Evolutionary conservation across 768 basidiomycete genomes (phyloP).

Genomic region (Pulveroboletus sp.): DNA sequence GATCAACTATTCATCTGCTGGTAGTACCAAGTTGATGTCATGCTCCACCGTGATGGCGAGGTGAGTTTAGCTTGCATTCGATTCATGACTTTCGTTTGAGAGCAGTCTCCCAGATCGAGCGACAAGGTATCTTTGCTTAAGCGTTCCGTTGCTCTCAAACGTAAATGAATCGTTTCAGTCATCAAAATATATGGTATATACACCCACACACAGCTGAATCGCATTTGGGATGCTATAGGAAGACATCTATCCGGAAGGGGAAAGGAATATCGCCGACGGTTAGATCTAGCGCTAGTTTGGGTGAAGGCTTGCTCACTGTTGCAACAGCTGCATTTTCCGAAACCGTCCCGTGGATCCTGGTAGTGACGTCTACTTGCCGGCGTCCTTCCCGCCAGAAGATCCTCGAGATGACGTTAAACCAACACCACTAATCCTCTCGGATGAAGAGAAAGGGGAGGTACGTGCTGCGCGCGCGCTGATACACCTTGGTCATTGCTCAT

Average conservation of each 20-base stretch:
- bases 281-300: background rate
- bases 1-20: background rate
- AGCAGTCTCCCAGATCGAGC: slow-evolving; percentile 31
- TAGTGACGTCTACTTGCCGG: slow-evolving; percentile 46
- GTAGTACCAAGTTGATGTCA: slow-evolving; percentile 50
- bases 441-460: slow-evolving; percentile 49
- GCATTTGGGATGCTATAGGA: slow-evolving; percentile 46
- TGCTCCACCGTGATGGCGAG: slow-evolving; percentile 34
- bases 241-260: slow-evolving; percentile 41
- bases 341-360: slow-evolving; percentile 32
- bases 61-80: slow-evolving; percentile 16
- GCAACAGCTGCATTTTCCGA: slow-evolving; percentile 46
- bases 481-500: background rate
- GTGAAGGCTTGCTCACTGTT: background rate
- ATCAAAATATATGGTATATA: slow-evolving; percentile 50
- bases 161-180: slow-evolving; percentile 24
- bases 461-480: too few species aligned
- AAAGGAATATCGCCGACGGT: slow-evolving; percentile 54
- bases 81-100: background rate
- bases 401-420: slow-evolving; percentile 15
- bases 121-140: slow-evolving; percentile 32
- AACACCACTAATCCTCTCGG: slow-evolving; percentile 33
- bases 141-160: background rate
- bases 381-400: slow-evolving; percentile 45
- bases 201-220: slow-evolving; percentile 44